Evolutionary conservation across 2,329 filamentous ascomycete genomes (phyloP), one percentile per base, ranked within the genome.

Genomic region (Cladosporium oxysporum): DNA sequence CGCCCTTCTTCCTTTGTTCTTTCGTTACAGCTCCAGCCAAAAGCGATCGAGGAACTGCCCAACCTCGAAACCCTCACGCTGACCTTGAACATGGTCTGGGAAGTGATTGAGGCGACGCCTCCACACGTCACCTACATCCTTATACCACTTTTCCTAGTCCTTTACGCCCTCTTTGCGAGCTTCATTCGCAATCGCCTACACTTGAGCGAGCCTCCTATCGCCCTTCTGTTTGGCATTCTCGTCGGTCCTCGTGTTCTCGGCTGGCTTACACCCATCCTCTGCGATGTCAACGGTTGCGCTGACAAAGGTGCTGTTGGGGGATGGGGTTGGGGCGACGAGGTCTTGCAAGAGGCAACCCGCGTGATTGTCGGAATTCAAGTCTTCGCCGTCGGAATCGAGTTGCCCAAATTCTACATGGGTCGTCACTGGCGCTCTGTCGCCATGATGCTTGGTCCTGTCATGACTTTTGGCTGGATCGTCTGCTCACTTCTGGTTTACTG

Each of bases 401-500:
- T 79, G 26, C 77, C 81, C 5, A 75, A 77, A 37, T 72, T 73
- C 67, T 86, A 84, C 71, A 81, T 85, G 66, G 77, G 76, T 28
- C 78, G 79, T 65, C 83, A 85, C 70, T 86, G 85, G 75, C 83
- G 78, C 62, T 85, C 82, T 35, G 71, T 85, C 5, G 75, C 76
- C 8, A 77, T 84, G 67, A 72, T 85, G 47, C 76, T 85, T 1
- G 83, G 82, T 0, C 83, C 83, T 0, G 82, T 85, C 62, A 85
- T 85, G 83, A 75, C 78, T 0, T 80, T 81, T 59, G 79, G 81
- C 57, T 83, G 81, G 81, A 69, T 82, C 26, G 76, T 84, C 26
- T 82, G 82, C 65, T 78, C 82, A 2, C 66, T 78, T 0, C 82
- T 86, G 67, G 78, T 83, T 21, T 76, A 76, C 44, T 68, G 80